Conservation (phyloP, 2,329 filamentous ascomycete genomes). For the Pestalotiopsis sp. region DNA sequence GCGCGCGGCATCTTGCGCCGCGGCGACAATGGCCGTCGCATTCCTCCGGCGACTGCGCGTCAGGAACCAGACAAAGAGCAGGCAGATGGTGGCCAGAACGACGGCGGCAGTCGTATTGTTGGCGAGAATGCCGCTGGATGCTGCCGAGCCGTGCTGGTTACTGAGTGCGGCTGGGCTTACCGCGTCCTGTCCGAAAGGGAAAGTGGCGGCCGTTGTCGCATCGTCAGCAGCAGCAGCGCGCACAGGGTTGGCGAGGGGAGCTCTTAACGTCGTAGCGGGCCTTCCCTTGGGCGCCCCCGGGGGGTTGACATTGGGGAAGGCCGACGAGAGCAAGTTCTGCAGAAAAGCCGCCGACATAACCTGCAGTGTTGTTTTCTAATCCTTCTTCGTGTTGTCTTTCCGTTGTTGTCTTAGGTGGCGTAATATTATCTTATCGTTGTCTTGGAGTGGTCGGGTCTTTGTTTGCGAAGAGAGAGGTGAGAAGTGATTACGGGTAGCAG, state of each 20-base stretch:
- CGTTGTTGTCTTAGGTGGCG: background rate
- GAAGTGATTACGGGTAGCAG: background rate
- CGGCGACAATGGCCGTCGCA: background rate
- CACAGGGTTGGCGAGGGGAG: background rate
- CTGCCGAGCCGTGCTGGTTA: background rate
- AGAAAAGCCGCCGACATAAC: conserved; percentile 6
- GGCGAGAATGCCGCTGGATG: background rate
- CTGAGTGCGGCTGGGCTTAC: background rate
- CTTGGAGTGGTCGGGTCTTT: background rate
- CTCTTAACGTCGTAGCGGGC: background rate
- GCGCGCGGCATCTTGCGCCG: background rate
- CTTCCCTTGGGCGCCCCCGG: background rate
- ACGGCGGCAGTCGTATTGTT: background rate
- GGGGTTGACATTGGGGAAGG: conserved; percentile 3
- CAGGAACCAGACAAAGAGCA: background rate
- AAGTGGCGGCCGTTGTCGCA: background rate
- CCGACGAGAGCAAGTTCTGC: conserved; percentile 4
- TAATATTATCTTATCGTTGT: background rate
- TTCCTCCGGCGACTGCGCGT: background rate
- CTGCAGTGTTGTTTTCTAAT: background rate
- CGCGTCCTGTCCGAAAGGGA: background rate
- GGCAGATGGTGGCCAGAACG: background rate
- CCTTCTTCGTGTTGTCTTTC: background rate
- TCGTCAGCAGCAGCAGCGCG: background rate
- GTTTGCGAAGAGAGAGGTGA: background rate